Evolutionary conservation across 352 stramenopile species (phyloP).

Genomic region (Phytophthora brassicae): DNA sequence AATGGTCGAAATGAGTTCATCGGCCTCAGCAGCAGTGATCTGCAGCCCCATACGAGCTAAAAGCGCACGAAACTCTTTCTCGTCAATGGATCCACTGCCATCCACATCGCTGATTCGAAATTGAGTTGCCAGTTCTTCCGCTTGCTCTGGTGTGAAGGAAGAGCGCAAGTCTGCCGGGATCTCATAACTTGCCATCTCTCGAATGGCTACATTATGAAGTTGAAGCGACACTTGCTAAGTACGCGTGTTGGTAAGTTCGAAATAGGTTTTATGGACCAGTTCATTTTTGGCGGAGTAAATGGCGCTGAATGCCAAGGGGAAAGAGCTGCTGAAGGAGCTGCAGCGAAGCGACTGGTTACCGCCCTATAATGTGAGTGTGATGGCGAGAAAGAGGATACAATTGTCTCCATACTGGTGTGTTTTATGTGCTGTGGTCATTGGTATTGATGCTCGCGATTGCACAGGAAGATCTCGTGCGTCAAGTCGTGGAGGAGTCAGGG

Average conservation of each 20-base stretch:
- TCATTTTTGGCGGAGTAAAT: slow-evolving; percentile 36
- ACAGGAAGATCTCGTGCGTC: slow-evolving; percentile 82
- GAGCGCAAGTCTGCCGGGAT: slow-evolving; percentile 43
- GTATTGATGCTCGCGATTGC: background rate
- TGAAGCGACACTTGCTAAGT: slow-evolving; percentile 10
- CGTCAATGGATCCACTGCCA: slow-evolving; percentile 60
- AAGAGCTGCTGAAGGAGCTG: slow-evolving; percentile 89
- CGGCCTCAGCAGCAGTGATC: slow-evolving; percentile 48
- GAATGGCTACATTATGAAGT: background rate
- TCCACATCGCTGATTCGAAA: slow-evolving; percentile 63
- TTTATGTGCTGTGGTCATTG: background rate
- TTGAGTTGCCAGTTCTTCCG: slow-evolving; percentile 61
- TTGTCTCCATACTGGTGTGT: background rate
- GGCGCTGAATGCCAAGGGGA: slow-evolving; percentile 75
- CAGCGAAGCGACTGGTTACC: slow-evolving; percentile 91
- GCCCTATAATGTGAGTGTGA: slow-evolving; percentile 82
- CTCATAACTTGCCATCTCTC: slow-evolving; percentile 19
- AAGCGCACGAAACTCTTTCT: slow-evolving; percentile 63
- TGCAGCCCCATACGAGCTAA: slow-evolving; percentile 50
- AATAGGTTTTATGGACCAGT: background rate
- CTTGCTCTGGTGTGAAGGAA: slow-evolving; percentile 48
- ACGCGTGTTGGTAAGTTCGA: slow-evolving; percentile 15
- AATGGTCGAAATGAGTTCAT: slow-evolving; percentile 52
- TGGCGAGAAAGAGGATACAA: slow-evolving; percentile 5
- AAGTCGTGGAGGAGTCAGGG: slow-evolving; percentile 77